Conservation (phyloP, 2,329 filamentous ascomycete species). For the Byssoonygena ceratinophila region DNA sequence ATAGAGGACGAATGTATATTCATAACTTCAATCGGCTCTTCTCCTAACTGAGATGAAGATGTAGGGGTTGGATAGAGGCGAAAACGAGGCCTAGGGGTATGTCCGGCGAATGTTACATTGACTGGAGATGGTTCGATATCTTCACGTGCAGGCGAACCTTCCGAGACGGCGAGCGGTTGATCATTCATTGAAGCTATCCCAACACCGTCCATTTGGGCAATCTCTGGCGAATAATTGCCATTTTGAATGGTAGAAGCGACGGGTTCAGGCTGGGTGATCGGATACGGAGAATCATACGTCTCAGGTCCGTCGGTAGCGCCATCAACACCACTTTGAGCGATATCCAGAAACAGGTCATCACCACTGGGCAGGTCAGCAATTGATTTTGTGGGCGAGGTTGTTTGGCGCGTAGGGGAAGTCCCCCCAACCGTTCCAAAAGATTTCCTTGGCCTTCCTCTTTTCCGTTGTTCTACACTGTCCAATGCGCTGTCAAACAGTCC, state of each 20-base stretch:
- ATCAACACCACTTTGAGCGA: slow-evolving; percentile 18
- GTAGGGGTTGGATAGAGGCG: slow-evolving; percentile 34
- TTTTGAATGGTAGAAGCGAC: background rate
- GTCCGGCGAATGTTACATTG: slow-evolving; percentile 27
- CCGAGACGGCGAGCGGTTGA: slow-evolving; percentile 27
- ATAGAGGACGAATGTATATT: background rate
- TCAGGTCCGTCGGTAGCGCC: background rate
- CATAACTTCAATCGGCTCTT: slow-evolving; percentile 21
- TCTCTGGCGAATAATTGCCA: background rate
- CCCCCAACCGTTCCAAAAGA: slow-evolving; percentile 19
- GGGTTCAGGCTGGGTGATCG: background rate
- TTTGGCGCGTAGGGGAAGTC: background rate
- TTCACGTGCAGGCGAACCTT: slow-evolving; percentile 25
- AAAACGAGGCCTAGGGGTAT: slow-evolving; percentile 24
- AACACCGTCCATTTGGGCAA: background rate
- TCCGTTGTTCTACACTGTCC: slow-evolving; percentile 26
- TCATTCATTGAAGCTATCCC: background rate
- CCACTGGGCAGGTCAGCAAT: slow-evolving; percentile 11
- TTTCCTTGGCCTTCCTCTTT: slow-evolving; percentile 32
- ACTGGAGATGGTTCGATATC: slow-evolving; percentile 23
- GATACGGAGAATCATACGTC: background rate
- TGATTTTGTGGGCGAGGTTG: slow-evolving; percentile 4
- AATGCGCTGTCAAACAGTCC: slow-evolving; percentile 22
- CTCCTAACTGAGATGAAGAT: slow-evolving; percentile 32
- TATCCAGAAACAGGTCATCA: slow-evolving; percentile 25